A percentile compares a stretch with the other conserved stretches of the same genome.
Evolutionary conservation across 441 rosid genomes (phyloP).

Genomic region (Melastoma candidum): DNA sequence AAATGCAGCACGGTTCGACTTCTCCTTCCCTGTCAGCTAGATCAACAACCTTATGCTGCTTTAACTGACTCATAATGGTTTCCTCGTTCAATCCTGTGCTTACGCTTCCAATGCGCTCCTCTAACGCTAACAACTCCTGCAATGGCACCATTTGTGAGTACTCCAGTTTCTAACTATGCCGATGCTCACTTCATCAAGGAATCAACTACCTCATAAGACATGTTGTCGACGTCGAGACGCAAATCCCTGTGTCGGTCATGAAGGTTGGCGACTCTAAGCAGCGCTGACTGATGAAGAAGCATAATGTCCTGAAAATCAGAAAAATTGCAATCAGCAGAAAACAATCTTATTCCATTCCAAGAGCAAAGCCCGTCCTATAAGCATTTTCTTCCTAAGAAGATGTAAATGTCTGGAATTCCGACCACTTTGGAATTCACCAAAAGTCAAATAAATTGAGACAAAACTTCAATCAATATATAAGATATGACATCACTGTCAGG

Average conservation of each 20-base stretch:
- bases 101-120: conserved; percentile 19
- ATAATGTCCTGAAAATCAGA: conserved; percentile 16
- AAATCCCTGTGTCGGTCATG: conserved; percentile 23
- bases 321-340: too few species aligned
- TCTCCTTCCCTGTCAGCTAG: conserved; percentile 1
- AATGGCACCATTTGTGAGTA: too few species aligned
- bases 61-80: conserved; percentile 10
- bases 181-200: too few species aligned
- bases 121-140: conserved; percentile 20
- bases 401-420: too few species aligned
- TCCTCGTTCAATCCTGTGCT: conserved; percentile 18
- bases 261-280: conserved; percentile 13
- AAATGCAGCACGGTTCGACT: conserved; percentile 18
- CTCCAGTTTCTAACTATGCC: too few species aligned
- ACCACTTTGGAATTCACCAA: too few species aligned
- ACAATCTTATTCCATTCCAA: too few species aligned
- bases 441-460: too few species aligned
- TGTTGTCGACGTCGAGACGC: conserved; percentile 29
- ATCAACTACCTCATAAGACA: conserved; percentile 26
- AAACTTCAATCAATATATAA: too few species aligned
- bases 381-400: too few species aligned
- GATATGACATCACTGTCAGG: too few species aligned
- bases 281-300: conserved; percentile 12
- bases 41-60: conserved; percentile 9
- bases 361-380: too few species aligned